Base-by-base conservation (phyloP, 2,329 filamentous ascomycete species). In the Ceratocystis papillata region DNA sequence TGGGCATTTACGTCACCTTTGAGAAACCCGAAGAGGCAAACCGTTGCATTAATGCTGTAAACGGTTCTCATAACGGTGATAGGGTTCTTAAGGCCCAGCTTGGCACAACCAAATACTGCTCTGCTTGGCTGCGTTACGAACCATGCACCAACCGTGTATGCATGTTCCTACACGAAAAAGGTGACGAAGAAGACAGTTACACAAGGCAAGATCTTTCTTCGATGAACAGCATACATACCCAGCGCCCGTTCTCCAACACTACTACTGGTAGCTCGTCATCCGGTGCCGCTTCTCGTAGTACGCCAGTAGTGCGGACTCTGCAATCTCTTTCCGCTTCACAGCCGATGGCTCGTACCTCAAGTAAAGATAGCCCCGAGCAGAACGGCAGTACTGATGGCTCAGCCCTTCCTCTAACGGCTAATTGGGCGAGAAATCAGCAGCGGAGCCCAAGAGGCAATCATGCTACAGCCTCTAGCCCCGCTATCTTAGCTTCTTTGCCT, bases 1-100 rank as follows among this genome's bases (percentile, higher is more conserved):
- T 99, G 4, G 94, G 94, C 60, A 93, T 99, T 63, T 99, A 99
- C 73, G 94, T 99, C n/a, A 99, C 94, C 0, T 99, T 96, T 74
- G 88, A 94, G 70, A 87, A 84, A 69, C 96, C 96, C 74, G 86
- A 90, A 70, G 94, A 97, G 76, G 94, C 94, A 17, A 87, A 87
- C 50, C 85, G 83, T 46, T 99, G 94, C 75, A 99, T 99, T 69
- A 83, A 86, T 66, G 90, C 91, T 46, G 94, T 99, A 4, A 91
- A 99, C 74, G 91, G 92, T 44, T 95, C 92, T 1, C 83, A 88
- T 68, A 97, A 99, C 72, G 91, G 90, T 64, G 94, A 97, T 69
- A 82, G 93, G 63, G 81, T 90, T 15, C 77, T 99, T 22, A 87
- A 90, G 79, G 92, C 84, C 3, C 86, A 85, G 72, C 76, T 86